These are phyloP conservation scores for Blastobotrys americana DNA, from an alignment of 805 yeast species.

Conservation along the genomic window DNA sequence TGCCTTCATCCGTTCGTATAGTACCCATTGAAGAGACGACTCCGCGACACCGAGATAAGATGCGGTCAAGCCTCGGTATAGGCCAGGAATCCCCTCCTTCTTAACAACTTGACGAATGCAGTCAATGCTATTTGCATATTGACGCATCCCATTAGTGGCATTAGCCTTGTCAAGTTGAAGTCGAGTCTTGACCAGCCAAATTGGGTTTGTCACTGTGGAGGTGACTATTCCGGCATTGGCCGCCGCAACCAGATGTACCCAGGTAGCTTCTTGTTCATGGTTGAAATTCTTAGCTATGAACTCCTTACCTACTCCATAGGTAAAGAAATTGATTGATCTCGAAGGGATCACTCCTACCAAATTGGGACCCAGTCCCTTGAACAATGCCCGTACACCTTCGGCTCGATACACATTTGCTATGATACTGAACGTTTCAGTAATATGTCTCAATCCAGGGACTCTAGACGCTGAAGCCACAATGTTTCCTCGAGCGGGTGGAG, in stretches of 20 bases:
- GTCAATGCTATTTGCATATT: constrained; percentile 79
- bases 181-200: constrained; percentile 94
- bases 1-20: constrained; percentile 88
- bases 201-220: constrained; percentile 94
- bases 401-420: constrained; percentile 55
- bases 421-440: constrained; percentile 73
- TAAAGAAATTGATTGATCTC: constrained; percentile 90
- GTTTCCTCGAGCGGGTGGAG: not conserved
- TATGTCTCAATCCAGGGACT: constrained; percentile 58
- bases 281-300: constrained; percentile 58
- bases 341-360: constrained; percentile 98
- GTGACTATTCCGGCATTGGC: constrained; percentile 90
- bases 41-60: constrained; percentile 91
- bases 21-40: constrained; percentile 91
- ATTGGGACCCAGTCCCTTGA: constrained; percentile 94
- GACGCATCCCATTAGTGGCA: constrained; percentile 37
- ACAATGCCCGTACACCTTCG: constrained; percentile 83
- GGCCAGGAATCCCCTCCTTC: constrained; percentile 71
- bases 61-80: constrained; percentile 89
- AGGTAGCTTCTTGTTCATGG: constrained; percentile 69
- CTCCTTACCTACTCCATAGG: constrained; percentile 91
- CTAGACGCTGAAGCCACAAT: constrained; percentile 15
- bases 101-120: constrained; percentile 63
- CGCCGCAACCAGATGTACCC: constrained; percentile 82
- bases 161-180: constrained; percentile 73